phyloP scores from a whole-genome alignment of 1,284 basidiomycete species.

The Anthracocystis setariae region DNA sequence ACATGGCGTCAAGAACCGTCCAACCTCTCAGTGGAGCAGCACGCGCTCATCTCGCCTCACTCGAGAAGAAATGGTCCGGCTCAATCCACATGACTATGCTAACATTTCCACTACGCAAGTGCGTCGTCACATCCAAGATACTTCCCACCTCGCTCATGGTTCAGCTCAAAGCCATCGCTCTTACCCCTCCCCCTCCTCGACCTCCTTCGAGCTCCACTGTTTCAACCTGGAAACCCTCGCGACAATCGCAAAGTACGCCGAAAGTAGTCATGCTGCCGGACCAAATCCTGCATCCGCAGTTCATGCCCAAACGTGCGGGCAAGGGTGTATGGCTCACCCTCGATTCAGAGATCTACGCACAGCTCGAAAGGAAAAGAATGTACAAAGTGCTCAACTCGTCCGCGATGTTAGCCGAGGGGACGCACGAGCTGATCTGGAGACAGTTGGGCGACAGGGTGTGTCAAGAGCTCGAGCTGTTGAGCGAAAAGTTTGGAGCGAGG shows the following conservation, averaged over 20 bases:
- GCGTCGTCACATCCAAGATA: slow-evolving; percentile 28
- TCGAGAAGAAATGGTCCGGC: slow-evolving; percentile 22
- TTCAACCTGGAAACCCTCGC: neutral
- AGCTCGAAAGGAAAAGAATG: neutral
- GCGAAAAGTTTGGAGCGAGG: slow-evolving; percentile 1
- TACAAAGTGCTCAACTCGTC: slow-evolving; percentile 10
- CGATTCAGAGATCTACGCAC: slow-evolving; percentile 2
- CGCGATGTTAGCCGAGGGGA: slow-evolving; percentile 7
- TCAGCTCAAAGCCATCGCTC: slow-evolving; percentile 26
- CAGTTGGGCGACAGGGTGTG: slow-evolving; percentile 30
- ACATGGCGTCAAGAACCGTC: neutral
- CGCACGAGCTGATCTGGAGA: slow-evolving; percentile 6
- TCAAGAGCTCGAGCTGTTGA: slow-evolving; percentile 15
- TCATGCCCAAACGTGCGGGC: slow-evolving; percentile 1
- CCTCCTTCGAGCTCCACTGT: neutral
- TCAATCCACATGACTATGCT: slow-evolving; percentile 36
- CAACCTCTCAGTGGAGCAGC: slow-evolving; percentile 3
- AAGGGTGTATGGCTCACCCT: slow-evolving; percentile 23
- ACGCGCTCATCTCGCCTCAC: neutral
- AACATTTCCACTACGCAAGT: slow-evolving; percentile 23
- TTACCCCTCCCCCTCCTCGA: slow-evolving; percentile 3
- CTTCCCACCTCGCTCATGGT: slow-evolving; percentile 28
- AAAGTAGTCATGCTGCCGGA: slow-evolving; percentile 23
- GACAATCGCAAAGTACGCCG: neutral
- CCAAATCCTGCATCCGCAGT: slow-evolving; percentile 22